A percentile compares a stretch with the other conserved stretches of the same genome.
Conservation (phyloP, 2,329 filamentous ascomycete genomes). For the Colletotrichum phormii region DNA sequence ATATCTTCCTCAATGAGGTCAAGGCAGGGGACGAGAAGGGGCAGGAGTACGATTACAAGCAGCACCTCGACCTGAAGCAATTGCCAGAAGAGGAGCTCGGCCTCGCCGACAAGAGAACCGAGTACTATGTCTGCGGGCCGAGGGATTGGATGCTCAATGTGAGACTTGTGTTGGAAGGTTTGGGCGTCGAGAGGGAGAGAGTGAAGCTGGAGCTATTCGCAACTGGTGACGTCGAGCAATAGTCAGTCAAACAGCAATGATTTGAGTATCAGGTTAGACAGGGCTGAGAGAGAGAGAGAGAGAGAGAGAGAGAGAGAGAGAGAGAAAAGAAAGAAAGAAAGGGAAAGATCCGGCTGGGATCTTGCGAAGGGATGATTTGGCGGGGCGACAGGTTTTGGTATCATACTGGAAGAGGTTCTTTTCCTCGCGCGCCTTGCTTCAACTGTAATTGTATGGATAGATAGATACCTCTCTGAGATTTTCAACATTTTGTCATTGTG, state of each 20-base stretch:
- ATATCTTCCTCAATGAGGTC: conserved; percentile 69
- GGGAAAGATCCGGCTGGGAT: conserved; percentile 5
- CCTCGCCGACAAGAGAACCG: conserved; percentile 62
- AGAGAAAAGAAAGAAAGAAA: background rate
- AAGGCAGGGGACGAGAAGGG: conserved; percentile 57
- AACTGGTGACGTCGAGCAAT: conserved; percentile 58
- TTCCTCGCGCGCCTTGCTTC: background rate
- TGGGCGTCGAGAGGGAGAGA: conserved; percentile 68
- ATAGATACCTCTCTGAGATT: conserved; percentile 25
- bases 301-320: background rate
- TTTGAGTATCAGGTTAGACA: conserved; percentile 3
- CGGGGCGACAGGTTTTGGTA: conserved; percentile 1
- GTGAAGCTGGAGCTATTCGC: conserved; percentile 77
- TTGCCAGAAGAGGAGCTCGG: conserved; percentile 67
- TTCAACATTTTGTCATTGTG: background rate
- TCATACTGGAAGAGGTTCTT: background rate
- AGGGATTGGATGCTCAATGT: conserved; percentile 75
- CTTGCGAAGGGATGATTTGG: conserved; percentile 29
- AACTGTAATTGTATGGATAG: conserved; percentile 24
- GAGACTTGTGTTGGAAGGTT: conserved; percentile 61
- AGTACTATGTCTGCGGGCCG: conserved; percentile 81
- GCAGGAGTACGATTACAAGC: conserved; percentile 68
- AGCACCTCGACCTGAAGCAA: conserved; percentile 68
- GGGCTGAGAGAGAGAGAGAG: background rate
- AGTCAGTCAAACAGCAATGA: background rate